Evolutionary conservation across 164 flowering plant genomes (phyloP), one percentile per base, ranked within the genome.

Genomic region (Saururus chinensis): DNA sequence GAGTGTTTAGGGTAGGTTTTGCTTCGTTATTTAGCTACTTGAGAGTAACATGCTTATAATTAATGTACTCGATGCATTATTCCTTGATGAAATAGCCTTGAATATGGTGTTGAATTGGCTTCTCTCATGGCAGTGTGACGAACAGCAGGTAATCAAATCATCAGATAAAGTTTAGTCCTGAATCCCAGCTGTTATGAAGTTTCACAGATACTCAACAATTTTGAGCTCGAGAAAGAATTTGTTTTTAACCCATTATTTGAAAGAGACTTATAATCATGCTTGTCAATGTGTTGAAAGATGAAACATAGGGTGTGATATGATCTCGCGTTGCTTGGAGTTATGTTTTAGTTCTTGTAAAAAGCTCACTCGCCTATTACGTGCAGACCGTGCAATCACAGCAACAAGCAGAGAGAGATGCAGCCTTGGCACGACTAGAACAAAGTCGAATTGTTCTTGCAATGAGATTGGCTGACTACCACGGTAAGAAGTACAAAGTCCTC

Each of bases 321-420:
- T 25, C 21, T 11, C 2, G 14, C 9, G 24, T 42, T 22, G 42
- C 20, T 19, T n/a, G 22, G 26, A 19, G 9, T n/a, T 11, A 11
- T 10, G 49, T 1, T 9, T n/a, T 0, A 52, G 4, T 40, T 40
- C 25, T n/a, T 0, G 4, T 42, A 19, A 40, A 42, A 19, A 19
- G 10, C 14, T 19, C 20, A 24, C 57, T 58, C 23, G 45, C 19
- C 24, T 64, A 12, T 66, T 21, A 24, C 41, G 14, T 67, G 49
- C 82, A 93, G 99, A 87, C 93, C 21, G 77, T 90, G 22, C 88
- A 90, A 49, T 70, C 73, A 12, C 97, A 93, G 67, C 96, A 90
- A 65, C 81, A 78, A 53, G 92, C 86, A 23, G 99, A 93, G 72
- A 82, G 88, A 76, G 99, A 90, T 78, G 84, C 86, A 60, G 99